Evolutionary conservation across 2,329 filamentous ascomycete species (phyloP), one percentile per base, ranked within the genome.

Genomic region (Neocatenulostroma microsporum): DNA sequence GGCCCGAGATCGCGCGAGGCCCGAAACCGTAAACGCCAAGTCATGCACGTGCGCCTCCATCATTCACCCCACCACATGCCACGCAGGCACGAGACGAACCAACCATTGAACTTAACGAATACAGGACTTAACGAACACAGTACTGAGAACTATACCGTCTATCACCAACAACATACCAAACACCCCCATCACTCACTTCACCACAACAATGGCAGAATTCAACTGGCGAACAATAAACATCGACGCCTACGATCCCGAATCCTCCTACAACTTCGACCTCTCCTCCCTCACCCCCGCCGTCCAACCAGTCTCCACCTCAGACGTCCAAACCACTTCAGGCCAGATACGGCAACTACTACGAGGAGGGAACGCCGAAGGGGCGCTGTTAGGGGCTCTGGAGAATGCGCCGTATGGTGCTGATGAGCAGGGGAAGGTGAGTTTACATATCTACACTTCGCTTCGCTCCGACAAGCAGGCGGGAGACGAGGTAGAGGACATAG

Each of bases 151-250:
- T n/a, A n/a, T n/a, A n/a, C n/a, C n/a, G n/a, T n/a, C n/a, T n/a
- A n/a, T n/a, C n/a, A n/a, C n/a, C n/a, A n/a, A n/a, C n/a, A n/a
- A n/a, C n/a, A n/a, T n/a, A n/a, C n/a, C n/a, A n/a, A n/a, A n/a
- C n/a, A n/a, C n/a, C n/a, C n/a, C n/a, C n/a, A n/a, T n/a, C n/a
- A n/a, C n/a, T n/a, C n/a, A n/a, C n/a, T n/a, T n/a, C n/a, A n/a
- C n/a, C n/a, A 23, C 39, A 40, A 49, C 42, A 42, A 69, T 68
- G 67, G 62, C 67, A 28, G 54, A 60, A 37, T 62, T 75, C 64
- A 80, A 80, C 61, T 80, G 75, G 68, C 84, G 88, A 63, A 94
- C 86, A 49, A 91, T 95, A 73, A 86, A 95, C 73, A 82, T 95
- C 62, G 88, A 95, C 62, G 80, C 82, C 51, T 75, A 94, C 54